These are phyloP conservation scores for Suillus tomentosus DNA, from an alignment of 768 basidiomycete genomes.

Conservation along the genomic window DNA sequence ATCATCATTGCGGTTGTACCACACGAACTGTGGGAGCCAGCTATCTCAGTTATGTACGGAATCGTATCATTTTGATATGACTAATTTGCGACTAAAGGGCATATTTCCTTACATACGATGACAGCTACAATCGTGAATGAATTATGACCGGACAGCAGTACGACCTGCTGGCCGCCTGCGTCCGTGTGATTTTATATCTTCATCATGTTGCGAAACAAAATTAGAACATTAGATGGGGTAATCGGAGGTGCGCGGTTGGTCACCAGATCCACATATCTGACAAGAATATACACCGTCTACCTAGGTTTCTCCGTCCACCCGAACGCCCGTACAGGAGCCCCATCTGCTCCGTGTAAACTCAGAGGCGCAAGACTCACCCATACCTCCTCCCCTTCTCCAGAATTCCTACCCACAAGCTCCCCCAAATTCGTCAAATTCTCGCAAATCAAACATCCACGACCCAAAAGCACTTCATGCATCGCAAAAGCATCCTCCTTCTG, in stretches of 20 bases:
- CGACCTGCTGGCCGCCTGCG: not conserved
- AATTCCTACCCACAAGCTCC: slow-evolving; percentile 29
- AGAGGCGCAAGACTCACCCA: slow-evolving; percentile 61
- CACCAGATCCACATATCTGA: not conserved
- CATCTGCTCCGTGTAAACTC: slow-evolving; percentile 59
- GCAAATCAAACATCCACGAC: slow-evolving; percentile 61
- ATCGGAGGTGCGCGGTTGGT: not conserved
- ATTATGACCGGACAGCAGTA: not conserved
- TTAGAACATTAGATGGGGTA: not conserved
- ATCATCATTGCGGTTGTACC: slow-evolving; percentile 18
- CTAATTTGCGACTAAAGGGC: not conserved
- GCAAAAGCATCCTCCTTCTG: slow-evolving; percentile 37
- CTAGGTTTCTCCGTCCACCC: slow-evolving; percentile 42
- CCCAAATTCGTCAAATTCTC: slow-evolving; percentile 69
- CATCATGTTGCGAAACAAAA: not conserved
- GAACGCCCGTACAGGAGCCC: slow-evolving; percentile 71
- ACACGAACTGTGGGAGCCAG: not conserved
- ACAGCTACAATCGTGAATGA: not conserved
- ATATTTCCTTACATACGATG: not conserved
- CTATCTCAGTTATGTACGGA: not conserved
- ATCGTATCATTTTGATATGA: not conserved
- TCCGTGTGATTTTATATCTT: not conserved
- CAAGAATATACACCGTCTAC: not conserved
- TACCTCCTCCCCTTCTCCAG: slow-evolving; percentile 29
- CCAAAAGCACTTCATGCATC: slow-evolving; percentile 63